phyloP scores from a whole-genome alignment of 805 yeast species.

The Candida boleticola region DNA sequence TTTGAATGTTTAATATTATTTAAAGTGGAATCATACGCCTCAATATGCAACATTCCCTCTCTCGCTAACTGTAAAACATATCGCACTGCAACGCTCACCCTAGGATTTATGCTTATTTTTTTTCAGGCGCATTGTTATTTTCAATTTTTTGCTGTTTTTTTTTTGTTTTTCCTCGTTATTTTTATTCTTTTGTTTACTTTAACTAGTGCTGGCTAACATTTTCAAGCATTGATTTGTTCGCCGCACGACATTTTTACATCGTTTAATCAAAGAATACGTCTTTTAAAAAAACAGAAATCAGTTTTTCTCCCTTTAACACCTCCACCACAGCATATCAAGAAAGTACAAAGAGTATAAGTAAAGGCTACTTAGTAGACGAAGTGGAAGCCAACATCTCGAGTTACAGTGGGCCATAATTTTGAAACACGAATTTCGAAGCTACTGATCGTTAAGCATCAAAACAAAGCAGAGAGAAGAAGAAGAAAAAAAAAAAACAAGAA shows the following conservation, averaged over 20 bases:
- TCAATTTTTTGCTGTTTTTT: background rate
- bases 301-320: background rate
- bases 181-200: background rate
- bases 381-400: too few relatives aligned
- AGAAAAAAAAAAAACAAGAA: too few relatives aligned
- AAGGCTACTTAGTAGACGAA: too few relatives aligned
- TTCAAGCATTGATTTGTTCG: background rate
- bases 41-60: background rate
- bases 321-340: background rate
- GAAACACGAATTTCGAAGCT: too few relatives aligned
- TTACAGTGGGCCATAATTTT: too few relatives aligned
- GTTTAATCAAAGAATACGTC: background rate
- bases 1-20: too few relatives aligned
- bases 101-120: background rate
- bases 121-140: background rate
- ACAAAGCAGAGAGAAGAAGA: too few relatives aligned
- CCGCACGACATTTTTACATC: background rate
- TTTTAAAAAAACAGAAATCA: background rate
- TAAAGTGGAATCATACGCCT: background rate
- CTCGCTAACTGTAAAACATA: background rate
- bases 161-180: background rate
- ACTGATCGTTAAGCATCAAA: too few relatives aligned
- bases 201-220: conserved; percentile 1
- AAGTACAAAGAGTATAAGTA: background rate
- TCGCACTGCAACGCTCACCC: background rate